phyloP scores from a whole-genome alignment of 768 basidiomycete species.

The Gloeophyllum trabeum region DNA sequence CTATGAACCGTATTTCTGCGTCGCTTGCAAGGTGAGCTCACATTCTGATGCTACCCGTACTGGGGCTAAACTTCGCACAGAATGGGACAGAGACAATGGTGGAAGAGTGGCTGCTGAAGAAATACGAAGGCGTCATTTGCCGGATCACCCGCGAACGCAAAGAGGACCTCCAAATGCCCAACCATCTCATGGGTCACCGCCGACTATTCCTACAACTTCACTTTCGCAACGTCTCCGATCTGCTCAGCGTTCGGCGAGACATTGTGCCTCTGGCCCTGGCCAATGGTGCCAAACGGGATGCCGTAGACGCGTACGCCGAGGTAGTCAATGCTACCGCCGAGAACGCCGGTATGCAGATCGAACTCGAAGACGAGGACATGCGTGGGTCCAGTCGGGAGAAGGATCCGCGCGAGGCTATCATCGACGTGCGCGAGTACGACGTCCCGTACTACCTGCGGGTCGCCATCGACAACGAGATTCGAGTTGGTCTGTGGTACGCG shows the following conservation, averaged over 20 bases:
- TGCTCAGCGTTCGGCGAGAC: constrained; percentile 80
- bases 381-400: constrained; percentile 37
- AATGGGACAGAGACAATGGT: constrained; percentile 77
- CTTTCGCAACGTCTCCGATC: constrained; percentile 90
- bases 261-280: constrained; percentile 81
- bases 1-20: constrained; percentile 92
- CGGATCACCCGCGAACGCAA: constrained; percentile 76
- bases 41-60: background rate
- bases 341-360: constrained; percentile 51
- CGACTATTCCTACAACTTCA: constrained; percentile 80
- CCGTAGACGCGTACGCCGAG: constrained; percentile 96
- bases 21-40: constrained; percentile 75
- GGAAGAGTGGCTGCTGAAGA: constrained; percentile 93
- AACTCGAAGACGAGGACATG: constrained; percentile 46
- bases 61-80: constrained; percentile 25
- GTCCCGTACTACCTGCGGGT: constrained; percentile 96
- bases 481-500: constrained; percentile 96
- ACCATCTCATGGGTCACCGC: constrained; percentile 92
- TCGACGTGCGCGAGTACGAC: constrained; percentile 94
- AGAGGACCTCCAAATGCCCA: constrained; percentile 91
- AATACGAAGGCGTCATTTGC: constrained; percentile 78
- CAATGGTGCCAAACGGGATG: constrained; percentile 87
- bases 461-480: constrained; percentile 97
- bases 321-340: constrained; percentile 73
- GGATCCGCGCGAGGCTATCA: constrained; percentile 86